Conservation (phyloP, 108 stramenopile genomes). For the Epithemia pelagica region DNA sequence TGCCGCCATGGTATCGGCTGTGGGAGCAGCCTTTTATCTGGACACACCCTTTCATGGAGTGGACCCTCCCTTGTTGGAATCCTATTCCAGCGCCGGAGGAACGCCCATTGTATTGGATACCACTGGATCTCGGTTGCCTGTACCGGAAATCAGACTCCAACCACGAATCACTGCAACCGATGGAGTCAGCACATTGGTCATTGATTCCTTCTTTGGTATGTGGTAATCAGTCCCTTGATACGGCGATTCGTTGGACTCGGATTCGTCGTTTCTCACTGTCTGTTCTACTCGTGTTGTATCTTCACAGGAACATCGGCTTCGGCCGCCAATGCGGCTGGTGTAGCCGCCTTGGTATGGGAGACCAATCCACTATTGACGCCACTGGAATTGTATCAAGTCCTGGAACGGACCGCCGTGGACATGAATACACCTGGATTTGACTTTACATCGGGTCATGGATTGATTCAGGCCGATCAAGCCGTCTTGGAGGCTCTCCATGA, state of each 20-base stretch:
- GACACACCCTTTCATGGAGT: conserved; percentile 4
- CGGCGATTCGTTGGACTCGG: too few species aligned
- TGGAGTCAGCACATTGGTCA: too few species aligned
- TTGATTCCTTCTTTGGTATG: too few species aligned
- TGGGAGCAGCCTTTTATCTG: conserved; percentile 6
- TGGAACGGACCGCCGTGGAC: conserved; percentile 22
- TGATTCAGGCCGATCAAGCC: background rate
- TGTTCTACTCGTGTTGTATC: background rate
- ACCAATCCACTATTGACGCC: conserved; percentile 11
- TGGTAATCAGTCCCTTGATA: too few species aligned
- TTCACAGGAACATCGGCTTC: conserved; percentile 14
- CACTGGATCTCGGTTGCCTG: too few species aligned
- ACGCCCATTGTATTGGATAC: too few species aligned
- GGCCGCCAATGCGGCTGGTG: conserved; percentile 14
- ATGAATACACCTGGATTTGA: conserved; percentile 11
- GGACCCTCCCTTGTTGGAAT: conserved; percentile 5
- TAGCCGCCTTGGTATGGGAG: conserved; percentile 15
- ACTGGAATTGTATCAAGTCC: conserved; percentile 8
- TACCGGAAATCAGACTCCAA: too few species aligned
- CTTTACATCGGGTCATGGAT: background rate
- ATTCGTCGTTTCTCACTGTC: conserved; percentile 7
- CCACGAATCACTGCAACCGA: too few species aligned
- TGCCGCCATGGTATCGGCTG: background rate
- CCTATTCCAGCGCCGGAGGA: too few species aligned
- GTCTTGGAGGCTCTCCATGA: too few species aligned